phyloP scores from a whole-genome alignment of 257 asterid species.

The Ilex aquifolium region DNA sequence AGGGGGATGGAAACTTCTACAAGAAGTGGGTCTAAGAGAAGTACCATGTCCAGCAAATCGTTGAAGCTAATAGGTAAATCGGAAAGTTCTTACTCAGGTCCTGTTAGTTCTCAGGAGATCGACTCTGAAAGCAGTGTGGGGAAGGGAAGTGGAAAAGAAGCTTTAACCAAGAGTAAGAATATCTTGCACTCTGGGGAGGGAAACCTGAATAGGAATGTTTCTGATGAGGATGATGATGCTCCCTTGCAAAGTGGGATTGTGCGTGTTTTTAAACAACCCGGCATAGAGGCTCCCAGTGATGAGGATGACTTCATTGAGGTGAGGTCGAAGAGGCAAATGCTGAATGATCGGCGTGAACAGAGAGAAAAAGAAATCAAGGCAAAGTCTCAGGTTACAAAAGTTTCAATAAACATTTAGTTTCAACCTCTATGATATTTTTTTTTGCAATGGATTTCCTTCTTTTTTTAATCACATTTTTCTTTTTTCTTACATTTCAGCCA shows the following conservation, averaged over 20 bases:
- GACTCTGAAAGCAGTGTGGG: slow-evolving; percentile 33
- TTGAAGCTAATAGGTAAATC: slow-evolving; percentile 38
- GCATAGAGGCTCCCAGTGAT: slow-evolving; percentile 90
- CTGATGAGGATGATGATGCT: slow-evolving; percentile 86
- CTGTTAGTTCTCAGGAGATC: slow-evolving; percentile 28
- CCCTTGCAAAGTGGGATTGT: slow-evolving; percentile 96
- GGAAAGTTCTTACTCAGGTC: slow-evolving; percentile 36
- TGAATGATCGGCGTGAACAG: slow-evolving; percentile 88
- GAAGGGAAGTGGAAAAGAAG: slow-evolving; percentile 27
- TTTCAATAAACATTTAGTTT: slow-evolving; percentile 21
- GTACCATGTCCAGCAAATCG: slow-evolving; percentile 44
- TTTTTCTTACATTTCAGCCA: slow-evolving; percentile 35
- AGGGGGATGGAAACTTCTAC: slow-evolving; percentile 39
- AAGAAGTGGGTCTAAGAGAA: slow-evolving; percentile 82
- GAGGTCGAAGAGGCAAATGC: slow-evolving; percentile 94
- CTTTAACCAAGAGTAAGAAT: slow-evolving; percentile 28
- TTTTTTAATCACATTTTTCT: slow-evolving; percentile 4
- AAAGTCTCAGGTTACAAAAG: slow-evolving; percentile 58
- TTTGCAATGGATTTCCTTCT: not conserved
- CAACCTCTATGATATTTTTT: not conserved
- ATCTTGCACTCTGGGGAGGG: slow-evolving; percentile 37
- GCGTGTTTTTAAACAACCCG: slow-evolving; percentile 82
- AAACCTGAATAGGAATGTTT: slow-evolving; percentile 40
- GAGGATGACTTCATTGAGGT: slow-evolving; percentile 97
- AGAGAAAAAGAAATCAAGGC: slow-evolving; percentile 87